Percentiles rank a stretch among this genome's conserved stretches.
Evolutionary conservation across 441 rosid genomes (phyloP).

Genomic region (Mallotus japonicus): DNA sequence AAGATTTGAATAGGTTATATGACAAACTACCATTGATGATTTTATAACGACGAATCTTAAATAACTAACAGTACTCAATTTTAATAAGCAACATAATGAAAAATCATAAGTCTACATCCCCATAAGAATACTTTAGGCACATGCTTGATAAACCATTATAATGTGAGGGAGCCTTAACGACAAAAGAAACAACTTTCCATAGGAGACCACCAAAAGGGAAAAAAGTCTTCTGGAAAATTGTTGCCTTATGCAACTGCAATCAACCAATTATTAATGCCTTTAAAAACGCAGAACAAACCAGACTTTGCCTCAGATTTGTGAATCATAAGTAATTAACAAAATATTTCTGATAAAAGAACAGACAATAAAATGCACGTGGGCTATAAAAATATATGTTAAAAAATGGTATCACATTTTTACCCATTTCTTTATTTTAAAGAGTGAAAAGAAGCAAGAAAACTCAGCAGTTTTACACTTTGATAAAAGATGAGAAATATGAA

Average conservation of each 20-base stretch:
- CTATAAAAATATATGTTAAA: no score
- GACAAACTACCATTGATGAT: neutral
- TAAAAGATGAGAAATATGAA: neutral
- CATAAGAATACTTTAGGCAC: neutral
- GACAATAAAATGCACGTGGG: no score
- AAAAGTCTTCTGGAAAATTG: neutral
- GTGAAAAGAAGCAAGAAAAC: neutral
- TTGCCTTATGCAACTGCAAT: neutral
- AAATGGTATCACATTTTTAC: no score
- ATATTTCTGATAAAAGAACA: no score
- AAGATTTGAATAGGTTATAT: neutral
- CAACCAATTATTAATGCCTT: neutral
- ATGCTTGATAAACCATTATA: neutral
- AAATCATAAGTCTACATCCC: neutral
- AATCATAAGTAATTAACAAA: no score
- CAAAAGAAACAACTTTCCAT: neutral
- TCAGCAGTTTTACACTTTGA: no score
- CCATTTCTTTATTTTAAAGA: no score
- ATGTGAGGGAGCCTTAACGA: no score
- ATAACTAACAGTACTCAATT: neutral
- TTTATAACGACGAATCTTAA: neutral
- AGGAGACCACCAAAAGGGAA: neutral
- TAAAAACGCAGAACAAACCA: neutral
- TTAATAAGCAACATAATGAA: neutral
- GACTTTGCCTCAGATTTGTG: no score